These are phyloP conservation scores for Viola odorata DNA, from an alignment of 345 rosid species.

Conservation along the genomic window DNA sequence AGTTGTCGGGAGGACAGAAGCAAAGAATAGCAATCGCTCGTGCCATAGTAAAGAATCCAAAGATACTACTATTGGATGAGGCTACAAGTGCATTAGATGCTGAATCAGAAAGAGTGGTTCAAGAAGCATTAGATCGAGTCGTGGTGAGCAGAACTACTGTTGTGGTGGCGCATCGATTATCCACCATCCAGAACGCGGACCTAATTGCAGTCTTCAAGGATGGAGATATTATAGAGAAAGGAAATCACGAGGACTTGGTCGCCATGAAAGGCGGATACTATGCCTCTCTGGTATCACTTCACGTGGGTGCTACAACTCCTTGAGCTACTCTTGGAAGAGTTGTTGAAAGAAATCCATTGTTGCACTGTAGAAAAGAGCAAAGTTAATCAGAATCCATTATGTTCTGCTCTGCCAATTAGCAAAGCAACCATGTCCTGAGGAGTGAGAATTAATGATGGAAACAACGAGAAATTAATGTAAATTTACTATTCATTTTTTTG, in stretches of 20 bases:
- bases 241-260: constrained; percentile 6
- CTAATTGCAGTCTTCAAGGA: constrained; percentile 14
- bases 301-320: not conserved
- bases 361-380: too few species aligned
- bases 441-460: too few species aligned
- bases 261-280: constrained; percentile 12
- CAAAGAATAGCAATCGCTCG: constrained; percentile 19
- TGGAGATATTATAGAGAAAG: constrained; percentile 20
- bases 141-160: constrained; percentile 14
- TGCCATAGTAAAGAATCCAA: constrained; percentile 14
- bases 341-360: too few species aligned
- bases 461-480: too few species aligned
- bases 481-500: too few species aligned
- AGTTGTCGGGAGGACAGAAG: constrained; percentile 17
- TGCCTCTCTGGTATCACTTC: constrained; percentile 17
- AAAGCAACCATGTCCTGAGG: too few species aligned
- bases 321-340: too few species aligned
- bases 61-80: constrained; percentile 17
- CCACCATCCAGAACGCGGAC: constrained; percentile 17
- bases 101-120: constrained; percentile 18
- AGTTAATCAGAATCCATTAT: too few species aligned
- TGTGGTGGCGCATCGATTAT: constrained; percentile 14
- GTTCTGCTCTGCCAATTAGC: too few species aligned
- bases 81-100: constrained; percentile 21
- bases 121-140: constrained; percentile 15